These are phyloP conservation scores for Sclerotiophoma versabilis DNA, from an alignment of 2,329 filamentous ascomycete species.

Conservation along the genomic window DNA sequence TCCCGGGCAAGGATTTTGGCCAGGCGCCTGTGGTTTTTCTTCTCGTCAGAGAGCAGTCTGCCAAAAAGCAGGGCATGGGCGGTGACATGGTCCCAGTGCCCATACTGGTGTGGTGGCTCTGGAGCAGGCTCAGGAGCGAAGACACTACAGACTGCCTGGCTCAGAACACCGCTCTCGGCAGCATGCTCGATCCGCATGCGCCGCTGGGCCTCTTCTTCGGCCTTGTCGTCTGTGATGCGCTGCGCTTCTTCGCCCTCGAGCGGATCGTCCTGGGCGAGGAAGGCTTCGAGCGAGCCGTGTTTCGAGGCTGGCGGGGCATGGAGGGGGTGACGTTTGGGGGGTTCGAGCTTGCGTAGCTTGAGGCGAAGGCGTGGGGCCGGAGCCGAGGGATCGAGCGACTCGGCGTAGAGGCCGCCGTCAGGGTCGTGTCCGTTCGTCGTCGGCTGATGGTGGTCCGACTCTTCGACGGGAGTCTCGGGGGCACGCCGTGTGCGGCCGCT, in stretches of 20 bases:
- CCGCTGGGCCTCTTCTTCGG: slow-evolving; percentile 69
- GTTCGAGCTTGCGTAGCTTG: slow-evolving; percentile 59
- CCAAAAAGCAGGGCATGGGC: slow-evolving; percentile 82
- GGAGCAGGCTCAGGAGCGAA: slow-evolving; percentile 76
- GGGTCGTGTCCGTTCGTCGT: slow-evolving; percentile 27
- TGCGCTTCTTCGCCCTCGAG: slow-evolving; percentile 53
- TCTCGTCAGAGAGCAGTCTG: slow-evolving; percentile 79
- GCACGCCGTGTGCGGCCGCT: slow-evolving; percentile 32
- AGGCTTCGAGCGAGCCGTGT: slow-evolving; percentile 66
- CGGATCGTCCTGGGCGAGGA: slow-evolving; percentile 64
- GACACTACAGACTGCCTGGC: slow-evolving; percentile 71
- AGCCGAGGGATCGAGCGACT: slow-evolving; percentile 28
- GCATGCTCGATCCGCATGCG: slow-evolving; percentile 76
- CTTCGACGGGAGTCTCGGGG: slow-evolving; percentile 27
- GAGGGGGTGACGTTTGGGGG: slow-evolving; percentile 60
- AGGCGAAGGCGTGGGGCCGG: slow-evolving; percentile 53
- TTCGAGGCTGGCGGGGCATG: slow-evolving; percentile 57
- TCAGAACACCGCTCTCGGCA: slow-evolving; percentile 77
- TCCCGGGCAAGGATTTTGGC: slow-evolving; percentile 83
- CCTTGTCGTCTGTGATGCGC: slow-evolving; percentile 41
- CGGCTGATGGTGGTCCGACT: slow-evolving; percentile 19
- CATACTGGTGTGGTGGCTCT: slow-evolving; percentile 80
- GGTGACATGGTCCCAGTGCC: slow-evolving; percentile 84
- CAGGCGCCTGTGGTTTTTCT: slow-evolving; percentile 74
- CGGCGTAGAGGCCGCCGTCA: slow-evolving; percentile 31